Base-by-base conservation (phyloP, 169 alveolate genomes). In the Plasmodium inui region DNA sequence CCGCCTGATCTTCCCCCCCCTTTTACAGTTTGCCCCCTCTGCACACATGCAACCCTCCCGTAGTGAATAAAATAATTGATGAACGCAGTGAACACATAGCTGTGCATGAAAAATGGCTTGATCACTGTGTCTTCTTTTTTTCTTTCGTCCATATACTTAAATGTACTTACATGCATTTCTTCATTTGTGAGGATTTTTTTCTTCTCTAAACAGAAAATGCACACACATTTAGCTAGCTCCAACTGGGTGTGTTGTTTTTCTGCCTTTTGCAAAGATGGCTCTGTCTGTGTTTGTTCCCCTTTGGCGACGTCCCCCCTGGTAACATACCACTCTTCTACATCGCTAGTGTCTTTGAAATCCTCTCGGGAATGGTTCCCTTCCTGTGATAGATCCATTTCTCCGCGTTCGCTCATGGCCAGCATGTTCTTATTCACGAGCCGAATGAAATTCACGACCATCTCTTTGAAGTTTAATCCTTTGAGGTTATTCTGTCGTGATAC, bases 401-500 rank as follows among this genome's bases (percentile, higher is more conserved):
- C 89, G 22, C 9, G 28, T 53, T 53, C 73, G 1, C 17, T 74
- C 61, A 72, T 85, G n/a, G 5, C 22, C 73, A 71, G 30, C 26
- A 89, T n/a, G 19, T 89, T 89, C 53, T 79, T 81, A 46, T 89
- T 89, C 28, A 89, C 39, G 7, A 80, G 34, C 17, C 83, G 57
- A 22, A 89, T 89, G 8, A 89, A 89, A 39, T 39, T 30, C 7
- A 50, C 67, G 2, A 89, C 74, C 76, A 89, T 67, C 28, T 89
- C 73, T 70, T 46, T 78, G 50, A 89, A 80, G 3, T 46, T 78
- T 9, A 80, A 44, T 3, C 94, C 94, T 28, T 89, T 89, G 22
- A 57, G 37, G 50, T 80, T 81, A n/a, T 89, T 80, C 30, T 89
- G 94, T 89, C 91, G 6, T 32, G 94, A 80, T 22, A 89, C 30